A percentile compares a stretch with the other conserved stretches of the same genome.
Evolutionary conservation across 202 grass and related monocot species (phyloP).

Genomic region (Panicum hallii): DNA sequence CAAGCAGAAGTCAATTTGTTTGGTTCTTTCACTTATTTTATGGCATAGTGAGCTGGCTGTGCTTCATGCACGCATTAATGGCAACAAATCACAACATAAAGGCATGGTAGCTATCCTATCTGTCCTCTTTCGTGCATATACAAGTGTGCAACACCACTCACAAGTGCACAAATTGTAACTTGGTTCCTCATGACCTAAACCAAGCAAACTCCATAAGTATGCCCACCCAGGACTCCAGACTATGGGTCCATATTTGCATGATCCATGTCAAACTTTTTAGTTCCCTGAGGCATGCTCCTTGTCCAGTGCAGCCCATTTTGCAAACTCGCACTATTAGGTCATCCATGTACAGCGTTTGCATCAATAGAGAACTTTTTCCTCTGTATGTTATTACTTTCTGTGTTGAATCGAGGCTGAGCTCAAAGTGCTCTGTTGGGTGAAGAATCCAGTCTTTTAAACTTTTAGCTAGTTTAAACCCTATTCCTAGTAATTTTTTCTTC

Average conservation of each 20-base stretch:
- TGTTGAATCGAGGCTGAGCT: background rate
- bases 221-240: background rate
- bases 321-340: background rate
- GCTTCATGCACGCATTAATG: background rate
- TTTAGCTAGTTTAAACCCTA: background rate
- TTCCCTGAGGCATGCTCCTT: background rate
- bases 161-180: background rate
- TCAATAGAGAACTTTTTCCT: too few relatives aligned
- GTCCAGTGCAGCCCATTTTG: background rate
- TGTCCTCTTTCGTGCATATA: background rate
- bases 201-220: background rate
- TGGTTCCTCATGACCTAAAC: background rate
- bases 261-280: background rate
- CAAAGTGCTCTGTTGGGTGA: background rate
- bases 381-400: background rate
- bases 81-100: background rate
- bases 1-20: slow-evolving; percentile 19
- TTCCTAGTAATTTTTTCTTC: background rate
- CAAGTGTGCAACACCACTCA: background rate
- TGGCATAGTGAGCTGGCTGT: background rate
- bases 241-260: slow-evolving; percentile 11
- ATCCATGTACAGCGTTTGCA: too few relatives aligned
- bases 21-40: background rate
- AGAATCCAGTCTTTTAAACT: background rate
- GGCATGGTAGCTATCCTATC: background rate